Evolutionary conservation across 1,284 basidiomycete species (phyloP), one percentile per base, ranked within the genome.

Genomic region (Xerocomus amazonicus): DNA sequence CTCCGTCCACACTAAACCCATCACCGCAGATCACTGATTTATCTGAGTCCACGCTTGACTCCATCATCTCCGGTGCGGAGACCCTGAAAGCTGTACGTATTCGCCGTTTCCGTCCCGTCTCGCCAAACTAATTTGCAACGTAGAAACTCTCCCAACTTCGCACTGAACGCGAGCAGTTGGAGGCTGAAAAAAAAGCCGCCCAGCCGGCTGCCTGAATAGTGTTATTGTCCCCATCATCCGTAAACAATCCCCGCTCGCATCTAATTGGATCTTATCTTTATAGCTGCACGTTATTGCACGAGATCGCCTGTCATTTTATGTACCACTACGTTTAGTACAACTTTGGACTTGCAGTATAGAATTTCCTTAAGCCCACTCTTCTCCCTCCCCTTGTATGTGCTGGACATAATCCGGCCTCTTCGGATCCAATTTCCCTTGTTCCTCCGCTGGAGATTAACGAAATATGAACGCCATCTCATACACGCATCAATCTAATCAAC

Each of bases 1-100:
- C 27, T 44, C 23, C 9, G 17, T n/a, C 47, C 46, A 45, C 27
- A 31, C 19, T 33, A 14, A 19, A 3, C 28, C 40, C 23, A 10
- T 23, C 19, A 23, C 19, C 41, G 13, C 51, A 87, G 85, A 75
- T 83, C 68, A 67, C 70, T 13, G 83, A 86, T 41, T 61, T 86
- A 48, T 86, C 86, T 3, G 85, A 87, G 63, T 73, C 76, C n/a
- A 83, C 85, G 0, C 74, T 87, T 16, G 83, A 86, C 47, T 73
- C 75, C 19, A 71, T 86, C 37, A 62, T 85, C 42, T 63, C 67
- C 26, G 79, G 75, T 1, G 73, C 83, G 37, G 78, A 83, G 57
- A 66, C 73, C 35, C 67, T 87, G 45, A 86, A 84, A 70, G 68
- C 69, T 16, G 84, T 87, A 55, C 53, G 80, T 72, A 19, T 36